Conservation (phyloP, 805 yeast species). For the Pichia manshurica region DNA sequence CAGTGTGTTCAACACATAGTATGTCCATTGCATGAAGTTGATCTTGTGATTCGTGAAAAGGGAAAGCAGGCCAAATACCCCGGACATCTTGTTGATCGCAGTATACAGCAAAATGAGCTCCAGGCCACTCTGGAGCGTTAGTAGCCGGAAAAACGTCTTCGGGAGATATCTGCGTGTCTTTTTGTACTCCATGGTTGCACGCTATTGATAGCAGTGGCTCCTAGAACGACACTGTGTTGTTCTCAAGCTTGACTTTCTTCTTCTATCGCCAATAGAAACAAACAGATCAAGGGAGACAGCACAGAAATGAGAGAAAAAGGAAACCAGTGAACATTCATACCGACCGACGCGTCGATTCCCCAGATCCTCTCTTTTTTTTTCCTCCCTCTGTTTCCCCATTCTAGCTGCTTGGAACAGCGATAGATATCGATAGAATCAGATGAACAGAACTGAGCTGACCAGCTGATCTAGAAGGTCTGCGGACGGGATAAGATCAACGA, state of each 20-base stretch:
- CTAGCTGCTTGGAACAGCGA: too few species aligned
- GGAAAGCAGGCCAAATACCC: constrained; percentile 80
- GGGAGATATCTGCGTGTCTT: constrained; percentile 9
- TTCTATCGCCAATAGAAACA: background rate
- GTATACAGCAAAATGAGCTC: constrained; percentile 73
- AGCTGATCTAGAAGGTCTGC: too few species aligned
- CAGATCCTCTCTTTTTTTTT: too few species aligned
- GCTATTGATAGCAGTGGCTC: background rate
- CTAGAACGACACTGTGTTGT: background rate
- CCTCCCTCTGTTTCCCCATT: too few species aligned
- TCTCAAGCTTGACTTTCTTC: too few species aligned
- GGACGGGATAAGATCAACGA: too few species aligned
- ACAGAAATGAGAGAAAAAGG: background rate
- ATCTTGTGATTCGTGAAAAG: constrained; percentile 86
- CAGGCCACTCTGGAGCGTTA: constrained; percentile 84
- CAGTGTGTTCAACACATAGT: constrained; percentile 59
- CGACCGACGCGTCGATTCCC: constrained; percentile 4
- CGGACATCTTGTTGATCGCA: constrained; percentile 82
- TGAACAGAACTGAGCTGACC: too few species aligned
- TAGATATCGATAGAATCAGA: too few species aligned
- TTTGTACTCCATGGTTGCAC: background rate
- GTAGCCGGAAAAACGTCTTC: constrained; percentile 58
- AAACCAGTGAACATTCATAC: too few species aligned
- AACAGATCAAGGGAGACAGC: background rate
- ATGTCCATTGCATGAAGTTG: constrained; percentile 74